These are phyloP conservation scores for Apiosordaria backusii DNA, from an alignment of 495 filamentous ascomycete species.

Conservation along the genomic window DNA sequence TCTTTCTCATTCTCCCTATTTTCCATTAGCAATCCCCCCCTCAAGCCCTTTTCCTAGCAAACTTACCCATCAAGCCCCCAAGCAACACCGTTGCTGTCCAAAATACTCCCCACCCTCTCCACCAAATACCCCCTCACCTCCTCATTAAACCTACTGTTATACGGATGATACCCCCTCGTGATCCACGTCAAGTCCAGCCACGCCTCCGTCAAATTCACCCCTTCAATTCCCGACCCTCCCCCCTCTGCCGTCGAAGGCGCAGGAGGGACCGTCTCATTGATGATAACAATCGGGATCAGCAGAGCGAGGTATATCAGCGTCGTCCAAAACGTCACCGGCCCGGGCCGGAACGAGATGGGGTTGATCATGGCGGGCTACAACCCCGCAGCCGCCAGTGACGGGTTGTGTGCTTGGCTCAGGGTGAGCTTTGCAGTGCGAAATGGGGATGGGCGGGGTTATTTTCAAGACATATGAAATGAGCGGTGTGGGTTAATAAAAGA, in stretches of 20 bases:
- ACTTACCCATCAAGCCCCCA: slow-evolving; percentile 32
- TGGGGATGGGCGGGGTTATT: not conserved
- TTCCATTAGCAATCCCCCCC: not conserved
- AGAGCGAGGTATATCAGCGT: slow-evolving; percentile 67
- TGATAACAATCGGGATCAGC: slow-evolving; percentile 63
- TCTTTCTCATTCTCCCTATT: slow-evolving; percentile 15
- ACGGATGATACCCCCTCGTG: slow-evolving; percentile 77
- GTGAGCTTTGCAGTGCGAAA: not conserved
- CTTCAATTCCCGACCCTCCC: slow-evolving; percentile 35
- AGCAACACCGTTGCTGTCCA: slow-evolving; percentile 51
- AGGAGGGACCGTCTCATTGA: slow-evolving; percentile 70
- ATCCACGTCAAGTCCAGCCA: slow-evolving; percentile 79
- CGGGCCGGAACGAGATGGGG: slow-evolving; percentile 52
- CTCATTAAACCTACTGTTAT: slow-evolving; percentile 81
- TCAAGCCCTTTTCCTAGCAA: too few relatives aligned
- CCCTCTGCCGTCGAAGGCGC: slow-evolving; percentile 44
- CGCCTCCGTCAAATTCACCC: slow-evolving; percentile 74
- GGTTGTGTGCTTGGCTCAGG: not conserved
- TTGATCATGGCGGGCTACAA: slow-evolving; percentile 33
- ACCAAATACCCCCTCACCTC: slow-evolving; percentile 75
- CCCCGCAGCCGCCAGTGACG: not conserved
- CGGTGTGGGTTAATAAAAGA: not conserved
- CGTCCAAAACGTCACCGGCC: slow-evolving; percentile 70
- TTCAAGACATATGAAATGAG: not conserved
- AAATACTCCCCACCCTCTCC: slow-evolving; percentile 62